A percentile compares a stretch with the other conserved stretches of the same genome.
These are phyloP conservation scores for Epicoccum nigrum DNA, from an alignment of 2,329 filamentous ascomycete genomes.

Conservation along the genomic window DNA sequence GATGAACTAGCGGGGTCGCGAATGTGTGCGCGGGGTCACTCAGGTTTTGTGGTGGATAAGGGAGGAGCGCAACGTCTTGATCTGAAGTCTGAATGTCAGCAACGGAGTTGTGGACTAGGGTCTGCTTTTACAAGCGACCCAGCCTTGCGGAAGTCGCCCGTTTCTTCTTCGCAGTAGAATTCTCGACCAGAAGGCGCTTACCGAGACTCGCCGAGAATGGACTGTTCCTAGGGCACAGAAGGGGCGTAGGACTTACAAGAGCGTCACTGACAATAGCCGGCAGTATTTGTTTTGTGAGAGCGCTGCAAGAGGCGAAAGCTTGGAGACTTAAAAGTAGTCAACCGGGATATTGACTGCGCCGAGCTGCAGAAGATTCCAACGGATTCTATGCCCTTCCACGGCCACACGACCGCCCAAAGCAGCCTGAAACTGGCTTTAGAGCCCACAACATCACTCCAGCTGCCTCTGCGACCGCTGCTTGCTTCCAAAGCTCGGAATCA, in stretches of 20 bases:
- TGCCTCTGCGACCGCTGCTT: background rate
- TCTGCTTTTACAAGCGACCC: slow-evolving; percentile 24
- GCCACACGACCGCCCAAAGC: slow-evolving; percentile 36
- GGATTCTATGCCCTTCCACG: slow-evolving; percentile 45
- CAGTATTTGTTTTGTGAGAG: slow-evolving; percentile 16
- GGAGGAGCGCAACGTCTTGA: slow-evolving; percentile 15
- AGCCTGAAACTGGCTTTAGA: slow-evolving; percentile 15
- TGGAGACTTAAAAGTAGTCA: slow-evolving; percentile 44
- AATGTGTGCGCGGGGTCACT: slow-evolving; percentile 24
- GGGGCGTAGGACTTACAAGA: slow-evolving; percentile 10
- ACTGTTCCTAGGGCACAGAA: slow-evolving; percentile 1
- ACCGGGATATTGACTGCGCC: slow-evolving; percentile 43
- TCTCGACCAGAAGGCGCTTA: slow-evolving; percentile 23
- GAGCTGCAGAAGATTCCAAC: slow-evolving; percentile 45
- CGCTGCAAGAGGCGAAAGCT: slow-evolving; percentile 20
- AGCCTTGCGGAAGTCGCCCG: slow-evolving; percentile 24
- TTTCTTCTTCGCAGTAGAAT: slow-evolving; percentile 13
- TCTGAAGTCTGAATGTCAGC: slow-evolving; percentile 24
- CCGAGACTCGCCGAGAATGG: slow-evolving; percentile 22
- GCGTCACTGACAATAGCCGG: slow-evolving; percentile 7
- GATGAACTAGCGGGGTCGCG: slow-evolving; percentile 37
- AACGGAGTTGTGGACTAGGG: slow-evolving; percentile 13
- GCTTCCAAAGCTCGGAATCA: background rate
- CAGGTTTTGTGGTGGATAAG: slow-evolving; percentile 13
- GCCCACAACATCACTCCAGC: slow-evolving; percentile 21